Base-by-base conservation (phyloP, 768 basidiomycete genomes). In the Cubamyces lactineus region DNA sequence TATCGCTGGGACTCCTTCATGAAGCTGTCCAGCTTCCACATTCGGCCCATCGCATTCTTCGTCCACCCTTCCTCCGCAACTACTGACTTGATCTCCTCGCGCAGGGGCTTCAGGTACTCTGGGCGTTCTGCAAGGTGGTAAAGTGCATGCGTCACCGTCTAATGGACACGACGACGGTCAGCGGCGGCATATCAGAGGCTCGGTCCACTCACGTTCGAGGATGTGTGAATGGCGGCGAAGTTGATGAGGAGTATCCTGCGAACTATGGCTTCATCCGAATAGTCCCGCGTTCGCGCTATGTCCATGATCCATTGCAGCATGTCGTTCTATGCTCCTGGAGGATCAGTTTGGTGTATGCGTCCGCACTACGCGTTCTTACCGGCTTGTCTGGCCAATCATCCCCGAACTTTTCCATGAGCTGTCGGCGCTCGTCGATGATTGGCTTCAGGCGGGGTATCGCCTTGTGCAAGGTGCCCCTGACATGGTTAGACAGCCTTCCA, bases 231-330 rank as follows among this genome's bases (percentile, higher is more conserved):
- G 6, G 74, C 72, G 1, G 75, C 73, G 62, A 79, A 75, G 63
- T 77, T 78, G 30, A 73, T 49, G n/a, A 58, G 15, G 12, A 76
- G 60, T 8, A 76, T 40, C 19, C 65, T 61, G 3, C 60, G 53
- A 9, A 74, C 72, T 8, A 81, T 65, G 34, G 76, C 71, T n/a
- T 66, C 67, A 9, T 75, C 56, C 0, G 71, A 73, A 19, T 71
- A 67, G 55, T 77, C 73, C 4, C 70, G 49, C 24, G 69, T 74
- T 28, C 70, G 49, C 0, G 78, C 78, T 16, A 70, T 69, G 39
- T 78, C 79, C 42, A 82, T 67, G 17, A 82, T 64, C 82, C 82
- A 84, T 30, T 73, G 74, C 12, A 82, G 72, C 48, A 79, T 68
- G 61, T 83, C 81, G 55, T 80, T 78, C 82, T 80, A 46, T 8